phyloP scores from a whole-genome alignment of 306 rosid genomes.

The Fragaria nilgerrensis region DNA sequence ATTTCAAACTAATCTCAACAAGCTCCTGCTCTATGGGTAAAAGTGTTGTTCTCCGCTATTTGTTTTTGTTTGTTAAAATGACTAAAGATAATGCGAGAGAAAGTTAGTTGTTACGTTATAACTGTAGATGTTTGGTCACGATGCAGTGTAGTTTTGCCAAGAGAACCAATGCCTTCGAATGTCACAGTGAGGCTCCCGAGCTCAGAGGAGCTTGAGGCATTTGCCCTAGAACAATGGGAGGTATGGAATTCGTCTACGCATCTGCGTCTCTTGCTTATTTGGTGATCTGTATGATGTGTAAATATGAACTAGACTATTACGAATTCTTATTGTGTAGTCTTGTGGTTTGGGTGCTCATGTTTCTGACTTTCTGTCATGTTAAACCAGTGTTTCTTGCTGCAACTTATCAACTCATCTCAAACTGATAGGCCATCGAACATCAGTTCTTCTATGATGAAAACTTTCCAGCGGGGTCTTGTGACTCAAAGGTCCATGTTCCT shows the following conservation, averaged over 20 bases:
- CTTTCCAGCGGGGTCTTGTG: slow-evolving; percentile 85
- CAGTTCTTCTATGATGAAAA: slow-evolving; percentile 84
- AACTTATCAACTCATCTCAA: slow-evolving; percentile 80
- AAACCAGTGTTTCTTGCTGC: slow-evolving; percentile 84
- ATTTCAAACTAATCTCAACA: slow-evolving; percentile 80
- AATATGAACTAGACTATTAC: slow-evolving; percentile 10
- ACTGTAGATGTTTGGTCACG: slow-evolving; percentile 32
- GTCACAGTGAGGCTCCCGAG: slow-evolving; percentile 83
- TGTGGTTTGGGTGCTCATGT: slow-evolving; percentile 31
- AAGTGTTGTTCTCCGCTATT: slow-evolving; percentile 3
- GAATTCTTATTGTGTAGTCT: slow-evolving; percentile 26
- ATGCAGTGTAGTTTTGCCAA: slow-evolving; percentile 87
- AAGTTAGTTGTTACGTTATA: slow-evolving; percentile 20
- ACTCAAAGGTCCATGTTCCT: slow-evolving; percentile 64
- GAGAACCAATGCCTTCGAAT: slow-evolving; percentile 91
- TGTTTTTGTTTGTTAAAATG: background rate
- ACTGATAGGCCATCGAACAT: slow-evolving; percentile 72
- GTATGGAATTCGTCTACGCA: slow-evolving; percentile 36
- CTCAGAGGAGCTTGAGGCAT: slow-evolving; percentile 74
- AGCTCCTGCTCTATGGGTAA: slow-evolving; percentile 75
- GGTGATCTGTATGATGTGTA: slow-evolving; percentile 11
- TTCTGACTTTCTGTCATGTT: slow-evolving; percentile 45
- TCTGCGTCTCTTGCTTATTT: slow-evolving; percentile 7
- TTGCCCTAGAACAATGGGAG: slow-evolving; percentile 92
- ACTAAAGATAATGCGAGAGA: background rate